Evolutionary conservation across 345 rosid species (phyloP).

Genomic region (Citropsis articulata): DNA sequence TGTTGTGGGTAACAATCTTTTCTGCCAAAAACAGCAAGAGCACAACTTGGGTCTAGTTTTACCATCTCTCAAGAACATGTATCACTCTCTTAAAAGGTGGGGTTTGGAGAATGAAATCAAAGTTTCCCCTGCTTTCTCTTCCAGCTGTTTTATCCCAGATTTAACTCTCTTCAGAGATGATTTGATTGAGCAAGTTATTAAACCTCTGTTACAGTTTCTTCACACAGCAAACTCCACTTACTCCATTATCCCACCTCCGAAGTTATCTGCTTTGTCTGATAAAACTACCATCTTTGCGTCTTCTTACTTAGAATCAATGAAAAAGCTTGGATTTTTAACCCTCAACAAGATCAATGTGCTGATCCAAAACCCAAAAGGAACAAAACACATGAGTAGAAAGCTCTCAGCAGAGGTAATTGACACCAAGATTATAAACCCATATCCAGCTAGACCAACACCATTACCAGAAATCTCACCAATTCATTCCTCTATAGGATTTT

Average conservation of each 20-base stretch:
- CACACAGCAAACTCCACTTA: constrained; percentile 51
- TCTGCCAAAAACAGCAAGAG: constrained; percentile 39
- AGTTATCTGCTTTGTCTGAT: constrained; percentile 30
- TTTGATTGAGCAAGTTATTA: constrained; percentile 25
- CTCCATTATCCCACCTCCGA: constrained; percentile 40
- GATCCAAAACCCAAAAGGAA: constrained; percentile 20
- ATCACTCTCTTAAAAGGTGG: constrained; percentile 72
- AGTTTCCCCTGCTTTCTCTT: constrained; percentile 52
- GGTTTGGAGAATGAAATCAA: constrained; percentile 65
- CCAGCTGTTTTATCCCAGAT: constrained; percentile 31
- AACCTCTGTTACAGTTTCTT: constrained; percentile 42
- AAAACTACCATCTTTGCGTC: constrained; percentile 19
- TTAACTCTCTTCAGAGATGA: constrained; percentile 19
- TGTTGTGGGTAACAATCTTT: constrained; percentile 40
- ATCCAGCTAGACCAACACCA: constrained; percentile 52
- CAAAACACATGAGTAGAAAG: constrained; percentile 33
- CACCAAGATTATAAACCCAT: constrained; percentile 28
- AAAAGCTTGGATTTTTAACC: constrained; percentile 41
- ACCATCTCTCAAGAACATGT: constrained; percentile 47
- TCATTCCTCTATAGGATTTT: constrained; percentile 49
- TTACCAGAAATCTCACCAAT: constrained; percentile 42
- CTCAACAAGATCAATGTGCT: constrained; percentile 47
- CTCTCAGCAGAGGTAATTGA: constrained; percentile 36
- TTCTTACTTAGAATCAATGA: constrained; percentile 30
- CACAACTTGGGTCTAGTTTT: constrained; percentile 39